Base-by-base conservation (phyloP, 306 rosid genomes). In the Rosa rugosa region DNA sequence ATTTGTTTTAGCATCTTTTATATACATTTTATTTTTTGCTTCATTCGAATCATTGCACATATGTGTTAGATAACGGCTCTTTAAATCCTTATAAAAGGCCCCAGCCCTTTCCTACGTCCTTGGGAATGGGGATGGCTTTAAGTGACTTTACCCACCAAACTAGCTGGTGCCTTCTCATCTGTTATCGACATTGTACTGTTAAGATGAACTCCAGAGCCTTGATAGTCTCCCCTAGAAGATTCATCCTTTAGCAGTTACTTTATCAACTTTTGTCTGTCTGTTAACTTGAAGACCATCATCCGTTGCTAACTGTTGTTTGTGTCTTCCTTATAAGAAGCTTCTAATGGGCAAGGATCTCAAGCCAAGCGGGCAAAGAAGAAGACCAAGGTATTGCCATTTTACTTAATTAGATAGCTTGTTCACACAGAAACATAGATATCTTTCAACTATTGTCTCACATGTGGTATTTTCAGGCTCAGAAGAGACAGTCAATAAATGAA, bases 331-430 rank as follows among this genome's bases (percentile, higher is more conserved):
- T 62, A 81, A 80, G 36, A 88, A 93, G 97, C 91, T 80, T 77
- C 93, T 78, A 95, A 89, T 88, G 98, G 92, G 72, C 89, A 93
- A 91, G 96, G 89, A 83, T 89, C 99, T 83, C 88, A 89, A 89
- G 88, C 87, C 75, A 93, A 88, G 87, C 86, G 69, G 78, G 74
- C 86, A 71, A 90, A 83, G 87, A 75, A 86, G 76, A 91, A 88
- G 88, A 79, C 81, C 72, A 89, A 88, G 98, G 99, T 95, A 87
- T 69, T 82, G 59, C 62, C 56, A 47, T 27, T 69, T 68, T 76
- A 34, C 63, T 73, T 73, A 20, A 75, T 12, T 75, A 51, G 60
- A 9, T 50, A 4, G 13, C 18, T 64, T 5, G n/a, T 36, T 45
- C 14, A 63, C 36, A 18, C 4, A 66, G 12, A n/a, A 10, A 46